Evolutionary conservation across 805 yeast genomes (phyloP), one percentile per base, ranked within the genome.

Genomic region (Yamadazyma olivae): DNA sequence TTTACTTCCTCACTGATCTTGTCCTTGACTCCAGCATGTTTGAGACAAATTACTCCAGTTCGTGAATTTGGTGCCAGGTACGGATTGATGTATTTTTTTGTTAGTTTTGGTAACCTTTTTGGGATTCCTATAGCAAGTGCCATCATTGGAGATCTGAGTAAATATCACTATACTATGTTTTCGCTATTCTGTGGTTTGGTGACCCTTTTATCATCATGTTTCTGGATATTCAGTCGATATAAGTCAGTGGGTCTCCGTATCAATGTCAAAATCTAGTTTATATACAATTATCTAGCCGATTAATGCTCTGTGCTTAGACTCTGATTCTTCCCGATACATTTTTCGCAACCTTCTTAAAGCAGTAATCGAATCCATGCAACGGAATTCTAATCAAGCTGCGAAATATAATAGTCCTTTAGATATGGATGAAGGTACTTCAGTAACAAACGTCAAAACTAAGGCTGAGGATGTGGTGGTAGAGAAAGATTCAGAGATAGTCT

Each of bases 21-120:
- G 27, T 71, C 85, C 0, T 50, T 83, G 33, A 74, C 83, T 0
- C 88, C 91, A 0, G 79, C 77, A 3, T 82, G 90, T 42, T 70
- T 81, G n/a, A 75, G 84, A 0, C 74, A 75, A 30, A 76, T 84
- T 19, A 74, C 81, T n/a, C 71, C 70, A 12, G 79, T 81, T 0
- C 65, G 70, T 40, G 74, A 79, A 37, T 83, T 81, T 52, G 90
- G 90, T 14, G 78, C 75, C 43, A 59, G 83, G 15, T 83, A 77
- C 45, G 89, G 89, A 0, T 70, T 86, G 12, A 71, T 79, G 41
- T 81, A 79, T 53, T 77, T 77, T 32, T 56, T 78, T 47, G 78
- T 76, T 9, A 73, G 86, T 33, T 38, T 55, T 15, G 65, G 64
- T 3, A 56, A 59, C 33, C 48, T 65, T 28, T 50, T 64, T 30